Percentiles rank a stretch among this genome's conserved stretches.
Evolutionary conservation across 352 stramenopile genomes (phyloP).

Genomic region (Phytophthora colocasiae): DNA sequence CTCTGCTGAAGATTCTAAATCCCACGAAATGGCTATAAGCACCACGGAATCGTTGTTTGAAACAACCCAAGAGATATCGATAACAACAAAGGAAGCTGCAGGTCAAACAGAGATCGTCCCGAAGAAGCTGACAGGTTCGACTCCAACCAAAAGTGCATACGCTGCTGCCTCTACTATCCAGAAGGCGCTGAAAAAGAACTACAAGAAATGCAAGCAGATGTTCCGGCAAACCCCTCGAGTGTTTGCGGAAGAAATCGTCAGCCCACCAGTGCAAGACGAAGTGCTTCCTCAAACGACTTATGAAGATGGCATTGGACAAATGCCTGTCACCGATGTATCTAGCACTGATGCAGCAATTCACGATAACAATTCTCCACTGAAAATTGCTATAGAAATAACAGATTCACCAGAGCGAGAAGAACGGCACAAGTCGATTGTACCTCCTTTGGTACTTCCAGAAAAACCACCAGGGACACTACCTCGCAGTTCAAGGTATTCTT

Average conservation of each 20-base stretch:
- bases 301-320: neutral
- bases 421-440: slow-evolving; percentile 16
- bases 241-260: slow-evolving; percentile 38
- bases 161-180: slow-evolving; percentile 53
- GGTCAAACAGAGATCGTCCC: slow-evolving; percentile 11
- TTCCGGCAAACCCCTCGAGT: slow-evolving; percentile 57
- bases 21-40: too few species aligned
- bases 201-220: slow-evolving; percentile 46
- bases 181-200: slow-evolving; percentile 54
- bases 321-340: too few species aligned
- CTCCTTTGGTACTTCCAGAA: slow-evolving; percentile 13
- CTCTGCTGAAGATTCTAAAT: too few species aligned
- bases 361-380: neutral
- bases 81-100: too few species aligned
- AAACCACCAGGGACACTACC: slow-evolving; percentile 4
- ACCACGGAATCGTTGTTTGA: too few species aligned
- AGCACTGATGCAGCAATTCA: too few species aligned
- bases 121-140: slow-evolving; percentile 20
- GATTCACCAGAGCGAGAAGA: neutral
- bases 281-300: neutral
- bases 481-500: slow-evolving; percentile 9
- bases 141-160: slow-evolving; percentile 19
- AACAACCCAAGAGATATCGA: too few species aligned
- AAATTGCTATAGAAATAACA: neutral
- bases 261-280: neutral